These are phyloP conservation scores for Brachypodium distachyon DNA, from an alignment of 202 grass and related monocot species.

Conservation along the genomic window DNA sequence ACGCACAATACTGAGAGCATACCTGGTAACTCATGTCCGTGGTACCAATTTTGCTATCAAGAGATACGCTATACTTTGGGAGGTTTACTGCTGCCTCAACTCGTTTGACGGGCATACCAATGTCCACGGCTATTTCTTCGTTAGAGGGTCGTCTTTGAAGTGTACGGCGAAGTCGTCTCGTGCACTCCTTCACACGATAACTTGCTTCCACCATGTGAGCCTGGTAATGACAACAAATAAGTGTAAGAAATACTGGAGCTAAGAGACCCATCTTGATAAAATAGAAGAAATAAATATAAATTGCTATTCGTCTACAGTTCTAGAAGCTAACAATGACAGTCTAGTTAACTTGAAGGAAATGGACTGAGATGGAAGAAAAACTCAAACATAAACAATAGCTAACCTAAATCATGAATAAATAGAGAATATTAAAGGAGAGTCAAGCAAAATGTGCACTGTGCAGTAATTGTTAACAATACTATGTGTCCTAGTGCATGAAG, in stretches of 20 bases:
- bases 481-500: background rate
- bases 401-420: background rate
- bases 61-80: constrained; percentile 58
- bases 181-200: constrained; percentile 61
- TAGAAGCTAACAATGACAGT: background rate
- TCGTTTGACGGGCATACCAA: constrained; percentile 60
- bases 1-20: background rate
- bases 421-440: background rate
- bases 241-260: background rate
- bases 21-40: constrained; percentile 63
- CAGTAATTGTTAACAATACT: background rate
- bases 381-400: background rate
- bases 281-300: background rate
- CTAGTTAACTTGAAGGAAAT: background rate
- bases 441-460: background rate
- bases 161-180: constrained; percentile 35
- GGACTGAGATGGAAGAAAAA: background rate
- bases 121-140: constrained; percentile 55
- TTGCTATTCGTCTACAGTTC: background rate
- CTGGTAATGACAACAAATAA: constrained; percentile 17
- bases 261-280: background rate
- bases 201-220: constrained; percentile 69
- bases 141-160: constrained; percentile 49
- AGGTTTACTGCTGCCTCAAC: constrained; percentile 51
- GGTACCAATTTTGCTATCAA: constrained; percentile 64